These are phyloP conservation scores for Symbiotaphrina buchneri DNA, from an alignment of 495 filamentous ascomycete species.

Conservation along the genomic window DNA sequence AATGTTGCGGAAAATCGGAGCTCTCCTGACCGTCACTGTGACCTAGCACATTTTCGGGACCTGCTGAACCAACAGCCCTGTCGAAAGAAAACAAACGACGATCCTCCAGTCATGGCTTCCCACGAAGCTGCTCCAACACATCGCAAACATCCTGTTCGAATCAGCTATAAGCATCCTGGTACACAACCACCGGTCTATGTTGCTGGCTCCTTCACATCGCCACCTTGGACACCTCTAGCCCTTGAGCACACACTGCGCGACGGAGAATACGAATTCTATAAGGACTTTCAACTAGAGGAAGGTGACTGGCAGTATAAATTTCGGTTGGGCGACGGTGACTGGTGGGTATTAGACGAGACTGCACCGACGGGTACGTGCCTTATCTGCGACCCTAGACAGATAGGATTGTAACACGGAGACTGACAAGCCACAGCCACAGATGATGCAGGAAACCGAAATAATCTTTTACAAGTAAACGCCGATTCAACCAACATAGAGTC, in stretches of 20 bases:
- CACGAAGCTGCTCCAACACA: slow-evolving; percentile 1
- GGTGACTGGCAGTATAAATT: slow-evolving; percentile 48
- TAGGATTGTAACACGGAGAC: slow-evolving; percentile 1
- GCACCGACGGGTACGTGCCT: slow-evolving; percentile 21
- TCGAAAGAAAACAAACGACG: no score
- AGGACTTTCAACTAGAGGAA: slow-evolving; percentile 6
- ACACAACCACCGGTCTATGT: slow-evolving; percentile 38
- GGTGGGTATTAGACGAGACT: slow-evolving; percentile 39
- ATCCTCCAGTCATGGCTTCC: no score
- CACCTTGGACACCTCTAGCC: slow-evolving; percentile 37
- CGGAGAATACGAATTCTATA: slow-evolving; percentile 17
- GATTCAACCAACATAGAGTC: no score
- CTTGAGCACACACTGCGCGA: slow-evolving; percentile 22
- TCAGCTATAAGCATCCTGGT: slow-evolving; percentile 33
- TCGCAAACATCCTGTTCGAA: slow-evolving; percentile 18
- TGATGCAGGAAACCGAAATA: slow-evolving; percentile 31
- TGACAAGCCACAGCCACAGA: slow-evolving; percentile 22
- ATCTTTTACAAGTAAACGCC: slow-evolving; percentile 20
- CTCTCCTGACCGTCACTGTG: no score
- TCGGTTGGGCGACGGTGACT: slow-evolving; percentile 33
- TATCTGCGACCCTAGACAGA: neutral
- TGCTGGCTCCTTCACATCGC: slow-evolving; percentile 38
- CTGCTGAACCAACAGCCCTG: no score
- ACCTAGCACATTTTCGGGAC: no score
- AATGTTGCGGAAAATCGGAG: no score